These are phyloP conservation scores for Boletus edulis DNA, from an alignment of 768 basidiomycete species.

Conservation along the genomic window DNA sequence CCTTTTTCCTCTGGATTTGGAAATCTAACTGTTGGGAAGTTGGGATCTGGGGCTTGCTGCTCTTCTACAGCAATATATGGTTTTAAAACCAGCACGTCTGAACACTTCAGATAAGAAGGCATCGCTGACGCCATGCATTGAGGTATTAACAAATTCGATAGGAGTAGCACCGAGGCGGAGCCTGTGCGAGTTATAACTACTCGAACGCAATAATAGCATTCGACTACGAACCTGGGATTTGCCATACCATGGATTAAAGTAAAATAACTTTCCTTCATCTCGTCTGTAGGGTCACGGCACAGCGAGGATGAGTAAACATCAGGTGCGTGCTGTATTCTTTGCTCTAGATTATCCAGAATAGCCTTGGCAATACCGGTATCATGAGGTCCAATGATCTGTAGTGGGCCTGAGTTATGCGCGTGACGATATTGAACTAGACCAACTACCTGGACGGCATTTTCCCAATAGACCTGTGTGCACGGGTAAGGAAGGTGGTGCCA, in stretches of 20 bases:
- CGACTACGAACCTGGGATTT: conserved; percentile 15
- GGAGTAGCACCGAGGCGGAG: conserved; percentile 5
- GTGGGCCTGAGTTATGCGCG: neutral
- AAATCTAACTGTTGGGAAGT: conserved; percentile 81
- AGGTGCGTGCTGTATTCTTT: conserved; percentile 42
- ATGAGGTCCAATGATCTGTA: conserved; percentile 80
- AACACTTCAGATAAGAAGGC: conserved; percentile 59
- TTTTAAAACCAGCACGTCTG: conserved; percentile 50
- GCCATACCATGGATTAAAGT: conserved; percentile 29
- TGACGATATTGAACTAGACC: neutral
- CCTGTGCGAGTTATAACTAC: conserved; percentile 9
- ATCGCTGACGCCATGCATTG: conserved; percentile 89
- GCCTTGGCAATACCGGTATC: conserved; percentile 71
- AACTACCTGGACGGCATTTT: conserved; percentile 77
- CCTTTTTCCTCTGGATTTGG: conserved; percentile 94
- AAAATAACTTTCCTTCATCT: conserved; percentile 62
- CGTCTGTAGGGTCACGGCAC: conserved; percentile 55
- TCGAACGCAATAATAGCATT: neutral
- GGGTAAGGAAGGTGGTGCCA: neutral
- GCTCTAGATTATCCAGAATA: conserved; percentile 61
- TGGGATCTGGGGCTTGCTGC: conserved; percentile 75
- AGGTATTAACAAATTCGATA: conserved; percentile 77
- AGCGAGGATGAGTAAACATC: conserved; percentile 40
- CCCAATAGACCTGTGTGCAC: conserved; percentile 74
- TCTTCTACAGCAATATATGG: conserved; percentile 59